A percentile compares a stretch with the other conserved stretches of the same genome.
phyloP scores from a whole-genome alignment of 2,329 filamentous ascomycete species.

The Penicillium sp. region DNA sequence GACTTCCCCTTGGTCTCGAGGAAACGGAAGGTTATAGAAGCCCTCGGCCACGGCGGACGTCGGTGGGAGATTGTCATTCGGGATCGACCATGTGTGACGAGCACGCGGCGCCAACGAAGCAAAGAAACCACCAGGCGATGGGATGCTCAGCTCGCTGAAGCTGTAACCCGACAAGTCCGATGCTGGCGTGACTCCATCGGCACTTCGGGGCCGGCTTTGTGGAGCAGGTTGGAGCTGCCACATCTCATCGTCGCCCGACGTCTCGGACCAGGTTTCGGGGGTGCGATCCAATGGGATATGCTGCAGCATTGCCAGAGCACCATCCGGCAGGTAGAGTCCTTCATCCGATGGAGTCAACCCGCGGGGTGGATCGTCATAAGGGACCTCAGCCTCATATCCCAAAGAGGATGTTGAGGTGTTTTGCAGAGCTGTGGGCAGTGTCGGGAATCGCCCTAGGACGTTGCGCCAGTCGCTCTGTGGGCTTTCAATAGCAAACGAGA shows the following conservation, averaged over 20 bases:
- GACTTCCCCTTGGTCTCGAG: constrained; percentile 54
- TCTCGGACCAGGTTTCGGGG: constrained; percentile 48
- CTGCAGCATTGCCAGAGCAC: constrained; percentile 79
- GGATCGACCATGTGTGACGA: constrained; percentile 80
- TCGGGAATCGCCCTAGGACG: constrained; percentile 49
- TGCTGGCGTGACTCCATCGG: constrained; percentile 55
- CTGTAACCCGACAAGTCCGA: constrained; percentile 69
- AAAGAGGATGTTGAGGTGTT: constrained; percentile 28
- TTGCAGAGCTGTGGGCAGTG: constrained; percentile 40
- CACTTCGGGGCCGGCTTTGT: constrained; percentile 54
- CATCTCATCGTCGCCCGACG: constrained; percentile 64
- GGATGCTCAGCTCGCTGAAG: constrained; percentile 82
- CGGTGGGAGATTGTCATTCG: constrained; percentile 64
- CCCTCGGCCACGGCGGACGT: constrained; percentile 90
- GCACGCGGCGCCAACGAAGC: constrained; percentile 77
- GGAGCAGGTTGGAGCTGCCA: constrained; percentile 61
- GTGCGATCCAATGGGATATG: constrained; percentile 66
- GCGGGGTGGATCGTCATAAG: constrained; percentile 27
- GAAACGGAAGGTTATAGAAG: constrained; percentile 88
- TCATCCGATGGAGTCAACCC: constrained; percentile 47
- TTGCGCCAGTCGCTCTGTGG: constrained; percentile 65
- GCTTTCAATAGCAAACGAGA: constrained; percentile 48
- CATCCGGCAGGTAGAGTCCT: constrained; percentile 76
- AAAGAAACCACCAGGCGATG: constrained; percentile 91
- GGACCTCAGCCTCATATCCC: background rate